Conservation (phyloP, 2,329 filamentous ascomycete species). For the Aspergillus pseudotamarii region DNA sequence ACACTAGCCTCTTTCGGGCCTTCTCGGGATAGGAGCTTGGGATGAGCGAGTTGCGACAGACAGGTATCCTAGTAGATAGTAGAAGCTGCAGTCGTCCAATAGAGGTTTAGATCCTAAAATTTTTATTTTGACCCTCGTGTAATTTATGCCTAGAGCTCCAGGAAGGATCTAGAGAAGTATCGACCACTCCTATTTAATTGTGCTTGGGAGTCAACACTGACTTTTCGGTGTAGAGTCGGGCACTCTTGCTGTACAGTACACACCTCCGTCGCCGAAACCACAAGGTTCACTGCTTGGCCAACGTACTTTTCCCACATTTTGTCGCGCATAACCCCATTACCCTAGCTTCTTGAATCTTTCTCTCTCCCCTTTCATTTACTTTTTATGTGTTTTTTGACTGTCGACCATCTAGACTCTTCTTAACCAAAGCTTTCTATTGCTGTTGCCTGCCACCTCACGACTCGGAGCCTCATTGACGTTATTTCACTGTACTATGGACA, state of each 20-base stretch:
- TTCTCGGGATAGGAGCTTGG: conserved; percentile 12
- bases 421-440: background rate
- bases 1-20: conserved; percentile 19
- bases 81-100: background rate
- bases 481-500: conserved; percentile 45
- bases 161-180: background rate
- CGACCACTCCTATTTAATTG: background rate
- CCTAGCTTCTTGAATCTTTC: background rate
- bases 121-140: background rate
- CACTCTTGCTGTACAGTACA: background rate
- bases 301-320: conserved; percentile 6
- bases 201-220: background rate
- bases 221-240: background rate
- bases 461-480: background rate
- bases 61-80: background rate
- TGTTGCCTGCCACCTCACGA: background rate
- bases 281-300: conserved; percentile 12
- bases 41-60: background rate
- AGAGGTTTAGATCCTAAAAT: background rate
- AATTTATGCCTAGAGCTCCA: background rate
- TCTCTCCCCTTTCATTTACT: background rate
- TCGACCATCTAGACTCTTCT: background rate
- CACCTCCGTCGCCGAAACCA: background rate
- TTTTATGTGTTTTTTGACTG: background rate
- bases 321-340: background rate